phyloP scores from a whole-genome alignment of 805 yeast species.

The Kodamaea fukazawae region DNA sequence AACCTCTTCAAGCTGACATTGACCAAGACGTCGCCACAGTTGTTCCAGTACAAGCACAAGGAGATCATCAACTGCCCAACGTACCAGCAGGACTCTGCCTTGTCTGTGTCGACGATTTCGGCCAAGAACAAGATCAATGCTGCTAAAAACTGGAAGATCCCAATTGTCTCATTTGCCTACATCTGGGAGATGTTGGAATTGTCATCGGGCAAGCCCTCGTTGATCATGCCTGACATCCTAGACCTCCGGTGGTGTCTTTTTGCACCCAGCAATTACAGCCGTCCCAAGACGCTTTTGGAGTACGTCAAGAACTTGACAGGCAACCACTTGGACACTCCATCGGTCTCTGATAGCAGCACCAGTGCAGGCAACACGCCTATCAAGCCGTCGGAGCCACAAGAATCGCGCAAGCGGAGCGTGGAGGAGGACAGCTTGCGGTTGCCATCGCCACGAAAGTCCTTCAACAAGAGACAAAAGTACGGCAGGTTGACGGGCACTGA shows the following conservation, averaged over 20 bases:
- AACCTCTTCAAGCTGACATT: constrained; percentile 42
- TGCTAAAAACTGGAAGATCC: constrained; percentile 55
- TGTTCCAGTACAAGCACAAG: constrained; percentile 35
- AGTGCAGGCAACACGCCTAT: constrained; percentile 1
- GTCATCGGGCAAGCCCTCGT: constrained; percentile 19
- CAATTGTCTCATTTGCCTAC: constrained; percentile 55
- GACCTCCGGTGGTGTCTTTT: constrained; percentile 56
- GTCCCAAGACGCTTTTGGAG: constrained; percentile 24
- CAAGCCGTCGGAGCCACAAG: constrained; percentile 1
- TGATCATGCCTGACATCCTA: constrained; percentile 38
- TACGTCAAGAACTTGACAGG: constrained; percentile 13
- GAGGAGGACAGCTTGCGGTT: constrained; percentile 15
- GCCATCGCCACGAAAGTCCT: constrained; percentile 53
- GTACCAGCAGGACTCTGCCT: constrained; percentile 28
- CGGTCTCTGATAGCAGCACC: constrained; percentile 2
- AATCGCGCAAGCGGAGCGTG: constrained; percentile 17
- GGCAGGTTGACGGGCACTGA: constrained; percentile 45
- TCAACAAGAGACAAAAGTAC: constrained; percentile 36
- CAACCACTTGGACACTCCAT: constrained; percentile 4
- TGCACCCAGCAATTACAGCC: constrained; percentile 38
- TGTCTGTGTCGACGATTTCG: constrained; percentile 37
- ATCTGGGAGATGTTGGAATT: constrained; percentile 49
- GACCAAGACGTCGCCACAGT: constrained; percentile 37
- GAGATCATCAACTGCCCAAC: constrained; percentile 37
- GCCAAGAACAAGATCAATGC: constrained; percentile 56